A percentile compares a stretch with the other conserved stretches of the same genome.
Evolutionary conservation across 2,329 filamentous ascomycete genomes (phyloP).

Genomic region (Clathrospora elynae): DNA sequence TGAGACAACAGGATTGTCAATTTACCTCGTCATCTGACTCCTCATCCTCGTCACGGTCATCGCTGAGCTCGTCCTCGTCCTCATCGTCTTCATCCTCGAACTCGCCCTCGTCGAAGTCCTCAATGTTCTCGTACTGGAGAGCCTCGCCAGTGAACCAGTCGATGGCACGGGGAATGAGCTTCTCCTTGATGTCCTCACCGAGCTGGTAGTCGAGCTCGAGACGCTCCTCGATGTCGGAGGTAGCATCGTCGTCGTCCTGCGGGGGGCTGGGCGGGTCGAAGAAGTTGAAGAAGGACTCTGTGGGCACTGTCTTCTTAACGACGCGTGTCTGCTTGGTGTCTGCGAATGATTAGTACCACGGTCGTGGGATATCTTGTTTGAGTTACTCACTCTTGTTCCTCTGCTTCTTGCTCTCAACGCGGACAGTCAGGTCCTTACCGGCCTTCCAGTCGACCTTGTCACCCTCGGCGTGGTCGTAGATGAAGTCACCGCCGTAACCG

Average conservation of each 20-base stretch:
- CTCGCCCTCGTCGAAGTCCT: conserved; percentile 80
- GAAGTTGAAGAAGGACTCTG: conserved; percentile 97
- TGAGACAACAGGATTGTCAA: too few relatives aligned
- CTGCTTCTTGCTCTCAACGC: conserved; percentile 99
- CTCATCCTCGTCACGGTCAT: conserved; percentile 77
- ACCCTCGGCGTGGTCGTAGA: conserved; percentile 98
- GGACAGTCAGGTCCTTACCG: conserved; percentile 89
- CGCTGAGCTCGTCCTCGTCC: conserved; percentile 83
- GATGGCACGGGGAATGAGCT: conserved; percentile 95
- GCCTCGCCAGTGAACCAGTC: conserved; percentile 99
- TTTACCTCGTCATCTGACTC: conserved; percentile 51
- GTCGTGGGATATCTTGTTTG: neutral
- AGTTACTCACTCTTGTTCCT: conserved; percentile 89
- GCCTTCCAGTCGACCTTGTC: conserved; percentile 98
- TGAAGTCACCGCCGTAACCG: conserved; percentile 98
- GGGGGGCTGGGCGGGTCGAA: conserved; percentile 91
- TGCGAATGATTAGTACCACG: conserved; percentile 49
- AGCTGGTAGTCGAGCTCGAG: conserved; percentile 98
- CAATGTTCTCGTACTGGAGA: conserved; percentile 91
- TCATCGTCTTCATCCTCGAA: conserved; percentile 93
- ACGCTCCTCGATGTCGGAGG: conserved; percentile 93
- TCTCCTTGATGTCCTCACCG: conserved; percentile 99
- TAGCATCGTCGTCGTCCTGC: conserved; percentile 75
- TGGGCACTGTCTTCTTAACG: conserved; percentile 98
- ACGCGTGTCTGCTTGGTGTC: conserved; percentile 99